Conservation (phyloP, 345 rosid genomes). For the rapeseed (Brassica napus) region DNA sequence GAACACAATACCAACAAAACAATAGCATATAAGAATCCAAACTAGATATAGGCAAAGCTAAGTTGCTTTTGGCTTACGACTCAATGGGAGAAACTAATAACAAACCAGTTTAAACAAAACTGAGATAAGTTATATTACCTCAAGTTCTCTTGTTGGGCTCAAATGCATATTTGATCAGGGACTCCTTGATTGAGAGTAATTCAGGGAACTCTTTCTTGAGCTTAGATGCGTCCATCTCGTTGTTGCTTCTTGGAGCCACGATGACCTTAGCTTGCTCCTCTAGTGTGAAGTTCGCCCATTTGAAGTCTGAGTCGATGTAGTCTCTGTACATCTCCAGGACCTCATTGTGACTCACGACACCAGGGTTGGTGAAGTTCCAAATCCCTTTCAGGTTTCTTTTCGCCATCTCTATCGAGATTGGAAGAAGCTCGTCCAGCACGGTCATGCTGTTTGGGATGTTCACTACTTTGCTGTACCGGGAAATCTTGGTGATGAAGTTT, state of each 20-base stretch:
- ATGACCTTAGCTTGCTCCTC: constrained; percentile 59
- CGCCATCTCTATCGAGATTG: constrained; percentile 59
- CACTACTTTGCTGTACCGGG: constrained; percentile 51
- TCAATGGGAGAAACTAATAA: constrained; percentile 20
- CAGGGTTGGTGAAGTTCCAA: constrained; percentile 62
- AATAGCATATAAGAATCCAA: constrained; percentile 26
- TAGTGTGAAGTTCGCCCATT: constrained; percentile 50
- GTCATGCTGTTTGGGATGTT: constrained; percentile 66
- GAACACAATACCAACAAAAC: constrained; percentile 27
- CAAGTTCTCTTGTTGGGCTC: constrained; percentile 49
- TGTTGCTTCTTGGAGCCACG: constrained; percentile 56
- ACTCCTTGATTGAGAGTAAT: constrained; percentile 52
- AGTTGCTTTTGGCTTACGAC: constrained; percentile 22
- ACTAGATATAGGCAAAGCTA: constrained; percentile 29
- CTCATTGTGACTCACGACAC: constrained; percentile 57
- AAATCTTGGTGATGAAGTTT: constrained; percentile 53
- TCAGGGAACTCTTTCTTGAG: constrained; percentile 54
- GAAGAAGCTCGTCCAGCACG: constrained; percentile 56
- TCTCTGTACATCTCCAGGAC: constrained; percentile 51
- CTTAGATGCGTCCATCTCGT: constrained; percentile 54
- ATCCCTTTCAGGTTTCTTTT: constrained; percentile 50
- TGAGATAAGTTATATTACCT: constrained; percentile 22
- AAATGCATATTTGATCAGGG: constrained; percentile 48
- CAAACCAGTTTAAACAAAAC: constrained; percentile 23
- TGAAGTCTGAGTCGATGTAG: constrained; percentile 47